phyloP scores from a whole-genome alignment of 2,329 filamentous ascomycete genomes.

The Epichloe elymi region DNA sequence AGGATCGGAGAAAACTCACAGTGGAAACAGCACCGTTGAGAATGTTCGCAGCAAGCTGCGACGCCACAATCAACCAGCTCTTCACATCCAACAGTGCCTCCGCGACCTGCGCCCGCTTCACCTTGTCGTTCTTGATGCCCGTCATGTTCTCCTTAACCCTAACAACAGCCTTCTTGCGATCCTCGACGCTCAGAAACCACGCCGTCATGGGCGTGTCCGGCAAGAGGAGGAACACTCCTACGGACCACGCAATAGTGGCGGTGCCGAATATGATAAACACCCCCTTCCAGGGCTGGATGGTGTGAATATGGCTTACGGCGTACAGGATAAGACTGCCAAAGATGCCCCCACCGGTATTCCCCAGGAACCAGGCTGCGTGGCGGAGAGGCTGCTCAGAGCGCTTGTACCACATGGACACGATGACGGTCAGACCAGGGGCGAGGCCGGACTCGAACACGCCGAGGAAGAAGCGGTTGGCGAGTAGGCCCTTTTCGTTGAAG shows the following conservation, averaged over 20 bases:
- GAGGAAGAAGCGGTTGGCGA: conserved; percentile 20
- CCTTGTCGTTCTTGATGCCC: conserved; percentile 18
- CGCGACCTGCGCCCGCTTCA: conserved; percentile 12
- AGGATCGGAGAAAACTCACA: conserved; percentile 7
- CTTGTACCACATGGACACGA: conserved; percentile 23
- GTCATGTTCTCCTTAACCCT: conserved; percentile 22
- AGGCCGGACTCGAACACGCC: conserved; percentile 19
- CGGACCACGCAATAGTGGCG: conserved; percentile 11
- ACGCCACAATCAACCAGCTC: conserved; percentile 14
- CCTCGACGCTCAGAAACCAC: conserved; percentile 14
- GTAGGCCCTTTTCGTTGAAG: conserved; percentile 15
- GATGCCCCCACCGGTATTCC: conserved; percentile 17
- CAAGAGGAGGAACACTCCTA: conserved; percentile 10
- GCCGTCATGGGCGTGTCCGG: conserved; percentile 14
- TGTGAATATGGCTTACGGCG: conserved; percentile 17
- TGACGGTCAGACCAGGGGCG: conserved; percentile 16
- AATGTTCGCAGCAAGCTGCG: conserved; percentile 14
- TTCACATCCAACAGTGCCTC: conserved; percentile 15
- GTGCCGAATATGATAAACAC: conserved; percentile 15
- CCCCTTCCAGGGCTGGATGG: conserved; percentile 15
- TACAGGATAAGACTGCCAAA: conserved; percentile 17
- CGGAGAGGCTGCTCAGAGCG: conserved; percentile 16
- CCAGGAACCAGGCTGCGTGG: conserved; percentile 20
- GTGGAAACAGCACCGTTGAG: conserved; percentile 18
- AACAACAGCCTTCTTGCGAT: conserved; percentile 17